Evolutionary conservation across 768 basidiomycete genomes (phyloP).

Genomic region (Pulveroboletus frians): DNA sequence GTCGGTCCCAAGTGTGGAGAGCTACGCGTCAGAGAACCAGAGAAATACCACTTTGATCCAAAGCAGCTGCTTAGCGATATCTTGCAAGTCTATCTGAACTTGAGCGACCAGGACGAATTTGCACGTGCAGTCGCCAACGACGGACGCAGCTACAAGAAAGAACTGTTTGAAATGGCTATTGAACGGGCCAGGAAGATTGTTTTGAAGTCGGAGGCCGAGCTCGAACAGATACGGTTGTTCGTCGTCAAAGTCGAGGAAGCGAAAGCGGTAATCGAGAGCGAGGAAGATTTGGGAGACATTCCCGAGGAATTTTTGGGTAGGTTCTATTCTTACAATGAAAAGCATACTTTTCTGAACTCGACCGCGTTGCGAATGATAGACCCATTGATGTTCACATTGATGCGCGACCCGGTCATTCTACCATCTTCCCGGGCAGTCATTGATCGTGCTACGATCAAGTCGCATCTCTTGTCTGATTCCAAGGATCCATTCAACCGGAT

Average conservation of each 20-base stretch:
- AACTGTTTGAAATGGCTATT: conserved; percentile 76
- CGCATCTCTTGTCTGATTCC: conserved; percentile 84
- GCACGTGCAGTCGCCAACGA: conserved; percentile 87
- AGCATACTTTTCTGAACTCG: neutral
- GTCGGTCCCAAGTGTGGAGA: conserved; percentile 87
- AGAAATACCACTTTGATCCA: conserved; percentile 88
- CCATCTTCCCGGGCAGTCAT: conserved; percentile 77
- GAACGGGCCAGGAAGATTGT: conserved; percentile 53
- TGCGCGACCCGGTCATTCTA: conserved; percentile 91
- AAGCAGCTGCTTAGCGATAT: conserved; percentile 78
- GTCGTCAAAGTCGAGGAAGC: conserved; percentile 80
- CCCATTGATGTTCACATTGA: conserved; percentile 85
- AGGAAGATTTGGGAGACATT: conserved; percentile 87
- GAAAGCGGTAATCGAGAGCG: conserved; percentile 74
- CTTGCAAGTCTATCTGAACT: conserved; percentile 84
- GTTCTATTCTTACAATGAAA: conserved; percentile 19
- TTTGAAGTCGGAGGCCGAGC: conserved; percentile 75
- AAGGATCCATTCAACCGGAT: conserved; percentile 95
- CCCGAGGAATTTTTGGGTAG: conserved; percentile 94
- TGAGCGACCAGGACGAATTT: conserved; percentile 76
- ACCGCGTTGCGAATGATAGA: conserved; percentile 41
- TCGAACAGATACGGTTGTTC: conserved; percentile 64
- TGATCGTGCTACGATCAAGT: conserved; percentile 91
- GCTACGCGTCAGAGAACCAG: conserved; percentile 76
- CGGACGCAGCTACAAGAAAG: conserved; percentile 83